phyloP scores from a whole-genome alignment of 108 stramenopile species.

The Craspedostauros australis region DNA sequence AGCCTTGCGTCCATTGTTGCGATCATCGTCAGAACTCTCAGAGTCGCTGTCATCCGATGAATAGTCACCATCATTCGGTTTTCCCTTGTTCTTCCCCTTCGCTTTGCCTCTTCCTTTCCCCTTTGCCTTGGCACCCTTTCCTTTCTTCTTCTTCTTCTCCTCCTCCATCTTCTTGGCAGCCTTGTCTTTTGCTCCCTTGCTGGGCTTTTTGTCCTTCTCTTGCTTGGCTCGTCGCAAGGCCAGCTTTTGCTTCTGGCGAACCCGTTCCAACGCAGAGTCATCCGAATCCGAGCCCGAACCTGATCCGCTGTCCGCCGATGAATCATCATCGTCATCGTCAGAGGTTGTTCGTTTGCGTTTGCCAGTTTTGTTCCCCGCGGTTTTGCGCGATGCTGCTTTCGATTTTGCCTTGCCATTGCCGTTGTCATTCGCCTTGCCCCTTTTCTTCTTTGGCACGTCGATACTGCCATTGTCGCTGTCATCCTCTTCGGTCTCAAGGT shows the following conservation, averaged over 20 bases:
- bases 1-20: slow-evolving; percentile 4
- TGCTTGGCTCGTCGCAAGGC: slow-evolving; percentile 39
- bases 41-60: slow-evolving; percentile 25
- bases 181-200: slow-evolving; percentile 23
- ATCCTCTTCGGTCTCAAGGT: slow-evolving; percentile 1
- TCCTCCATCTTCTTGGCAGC: slow-evolving; percentile 10
- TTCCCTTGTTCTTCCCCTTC: slow-evolving; percentile 35
- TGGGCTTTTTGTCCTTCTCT: slow-evolving; percentile 46
- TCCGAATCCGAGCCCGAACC: background rate
- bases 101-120: slow-evolving; percentile 13
- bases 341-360: too few relatives aligned
- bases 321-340: too few relatives aligned
- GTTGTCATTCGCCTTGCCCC: background rate
- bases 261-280: slow-evolving; percentile 3
- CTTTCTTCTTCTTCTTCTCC: slow-evolving; percentile 30
- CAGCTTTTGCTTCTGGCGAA: slow-evolving; percentile 25
- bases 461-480: slow-evolving; percentile 6
- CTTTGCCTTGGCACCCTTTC: slow-evolving; percentile 6
- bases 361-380: too few relatives aligned
- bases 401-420: too few relatives aligned
- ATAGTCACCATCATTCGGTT: slow-evolving; percentile 33
- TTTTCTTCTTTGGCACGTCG: slow-evolving; percentile 3
- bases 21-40: slow-evolving; percentile 25
- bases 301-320: too few relatives aligned
- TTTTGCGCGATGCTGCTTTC: too few relatives aligned